Evolutionary conservation across 2,329 filamentous ascomycete genomes (phyloP).

Genomic region (Bipolaris cookei): DNA sequence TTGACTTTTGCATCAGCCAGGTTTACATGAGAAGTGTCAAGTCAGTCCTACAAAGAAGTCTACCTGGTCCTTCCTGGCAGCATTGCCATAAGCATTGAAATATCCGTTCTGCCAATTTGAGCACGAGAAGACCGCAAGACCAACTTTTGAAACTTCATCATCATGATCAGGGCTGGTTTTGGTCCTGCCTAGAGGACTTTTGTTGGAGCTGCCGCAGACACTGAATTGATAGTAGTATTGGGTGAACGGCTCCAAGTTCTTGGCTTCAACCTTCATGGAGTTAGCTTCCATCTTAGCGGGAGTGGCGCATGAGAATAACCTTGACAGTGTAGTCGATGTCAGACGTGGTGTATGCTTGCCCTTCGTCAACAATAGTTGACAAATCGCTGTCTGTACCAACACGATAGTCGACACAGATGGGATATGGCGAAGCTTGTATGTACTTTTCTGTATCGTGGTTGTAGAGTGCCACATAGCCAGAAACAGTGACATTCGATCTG

Average conservation of each 20-base stretch:
- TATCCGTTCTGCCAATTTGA: constrained; percentile 59
- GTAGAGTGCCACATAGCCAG: constrained; percentile 61
- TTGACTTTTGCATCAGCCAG: constrained; percentile 28
- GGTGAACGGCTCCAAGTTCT: constrained; percentile 66
- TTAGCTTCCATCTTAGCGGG: constrained; percentile 14
- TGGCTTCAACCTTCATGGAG: constrained; percentile 65
- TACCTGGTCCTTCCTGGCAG: constrained; percentile 54
- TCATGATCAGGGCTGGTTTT: constrained; percentile 69
- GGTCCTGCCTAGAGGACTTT: constrained; percentile 68
- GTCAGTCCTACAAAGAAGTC: constrained; percentile 61
- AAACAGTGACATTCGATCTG: constrained; percentile 58
- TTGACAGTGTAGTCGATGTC: constrained; percentile 80
- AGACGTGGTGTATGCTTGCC: constrained; percentile 70
- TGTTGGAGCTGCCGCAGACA: constrained; percentile 67
- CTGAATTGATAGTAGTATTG: constrained; percentile 74
- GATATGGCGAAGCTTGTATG: constrained; percentile 61
- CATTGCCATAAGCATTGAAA: constrained; percentile 57
- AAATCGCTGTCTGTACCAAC: constrained; percentile 60
- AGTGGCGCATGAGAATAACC: constrained; percentile 44
- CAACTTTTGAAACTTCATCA: constrained; percentile 64
- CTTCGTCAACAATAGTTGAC: constrained; percentile 59
- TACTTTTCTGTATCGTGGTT: constrained; percentile 62
- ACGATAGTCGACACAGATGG: constrained; percentile 71
- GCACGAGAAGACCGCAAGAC: constrained; percentile 74
- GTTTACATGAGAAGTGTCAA: neutral